Evolutionary conservation across 495 filamentous ascomycete species (phyloP), one percentile per base, ranked within the genome.

Genomic region (Hypoxylon trugodes): DNA sequence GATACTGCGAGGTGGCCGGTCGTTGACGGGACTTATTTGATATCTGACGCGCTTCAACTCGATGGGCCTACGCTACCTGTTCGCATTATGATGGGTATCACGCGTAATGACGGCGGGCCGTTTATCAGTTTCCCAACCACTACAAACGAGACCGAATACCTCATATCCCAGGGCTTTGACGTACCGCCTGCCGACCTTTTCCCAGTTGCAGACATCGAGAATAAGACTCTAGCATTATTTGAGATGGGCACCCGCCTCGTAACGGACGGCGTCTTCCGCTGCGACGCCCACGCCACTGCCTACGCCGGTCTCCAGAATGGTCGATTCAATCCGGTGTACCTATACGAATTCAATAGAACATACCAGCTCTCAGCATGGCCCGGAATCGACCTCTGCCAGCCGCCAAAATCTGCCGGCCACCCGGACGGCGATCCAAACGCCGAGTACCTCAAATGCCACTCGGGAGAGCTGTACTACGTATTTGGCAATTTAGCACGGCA

Each of bases 301-400:
- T 71, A 70, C 59, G 62, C 73, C 1, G 75, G 61, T 15, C 43
- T 75, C 22, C 4, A 49, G 12, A 69, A 75, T 61, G 56, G 37
- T 36, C 70, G 71, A 46, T 50, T 82, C 67, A 59, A 56, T 49
- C 19, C 60, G 8, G 10, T 61, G 48, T 64, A 77, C 12, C 83
- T 73, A 50, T 80, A 77, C 64, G 81, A 84, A 61, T 82, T 85
- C 64, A 77, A 84, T 66, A 68, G 82, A 2, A 75, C 74, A 2
- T 86, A 86, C 64, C 83, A 85, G 65, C 77, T 76, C 9, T 60
- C 61, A 3, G 74, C 74, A 58, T 84, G 75, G 68, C 82, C 82
- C 2, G 72, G 75, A 15, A 68, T 66, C 2, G 75, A 78, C 60
- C 66, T 79, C 6, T 84, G 81, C 69, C 71, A 80, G 33, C 67